These are phyloP conservation scores for Mucor circinelloides DNA, from an alignment of 371 early-diverging fungal genomes.

Conservation along the genomic window DNA sequence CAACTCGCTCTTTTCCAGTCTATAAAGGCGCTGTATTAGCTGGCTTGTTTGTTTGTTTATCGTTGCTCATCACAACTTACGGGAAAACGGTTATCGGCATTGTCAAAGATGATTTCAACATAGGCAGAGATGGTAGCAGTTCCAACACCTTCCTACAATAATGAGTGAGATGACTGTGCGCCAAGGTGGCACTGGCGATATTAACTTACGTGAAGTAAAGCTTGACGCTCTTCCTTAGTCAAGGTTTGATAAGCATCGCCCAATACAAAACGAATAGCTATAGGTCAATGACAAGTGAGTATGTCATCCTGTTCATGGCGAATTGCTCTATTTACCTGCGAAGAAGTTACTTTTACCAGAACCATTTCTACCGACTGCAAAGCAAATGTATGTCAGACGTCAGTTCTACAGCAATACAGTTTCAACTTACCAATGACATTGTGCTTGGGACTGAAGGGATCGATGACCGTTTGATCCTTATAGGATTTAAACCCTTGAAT, in stretches of 20 bases:
- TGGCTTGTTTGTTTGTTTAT: neutral
- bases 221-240: slow-evolving; percentile 91
- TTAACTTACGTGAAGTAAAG: slow-evolving; percentile 83
- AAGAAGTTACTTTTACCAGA: slow-evolving; percentile 99
- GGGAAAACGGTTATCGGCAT: slow-evolving; percentile 93
- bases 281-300: neutral
- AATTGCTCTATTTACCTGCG: slow-evolving; percentile 55
- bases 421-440: slow-evolving; percentile 87
- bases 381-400: neutral
- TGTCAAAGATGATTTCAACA: slow-evolving; percentile 98
- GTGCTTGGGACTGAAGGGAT: slow-evolving; percentile 90
- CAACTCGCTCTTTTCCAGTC: slow-evolving; percentile 90
- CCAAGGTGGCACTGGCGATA: no score
- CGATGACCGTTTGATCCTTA: slow-evolving; percentile 91
- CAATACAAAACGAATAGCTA: slow-evolving; percentile 96
- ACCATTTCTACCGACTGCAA: slow-evolving; percentile 98
- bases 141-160: slow-evolving; percentile 88
- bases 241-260: slow-evolving; percentile 94
- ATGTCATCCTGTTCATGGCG: neutral
- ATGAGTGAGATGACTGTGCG: neutral
- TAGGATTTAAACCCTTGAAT: slow-evolving; percentile 99
- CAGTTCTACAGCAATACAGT: neutral
- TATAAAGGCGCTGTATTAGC: slow-evolving; percentile 13
- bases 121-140: slow-evolving; percentile 93
- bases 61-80: slow-evolving; percentile 41